Conservation (phyloP, 768 basidiomycete species). For the Cubamyces lactineus region DNA sequence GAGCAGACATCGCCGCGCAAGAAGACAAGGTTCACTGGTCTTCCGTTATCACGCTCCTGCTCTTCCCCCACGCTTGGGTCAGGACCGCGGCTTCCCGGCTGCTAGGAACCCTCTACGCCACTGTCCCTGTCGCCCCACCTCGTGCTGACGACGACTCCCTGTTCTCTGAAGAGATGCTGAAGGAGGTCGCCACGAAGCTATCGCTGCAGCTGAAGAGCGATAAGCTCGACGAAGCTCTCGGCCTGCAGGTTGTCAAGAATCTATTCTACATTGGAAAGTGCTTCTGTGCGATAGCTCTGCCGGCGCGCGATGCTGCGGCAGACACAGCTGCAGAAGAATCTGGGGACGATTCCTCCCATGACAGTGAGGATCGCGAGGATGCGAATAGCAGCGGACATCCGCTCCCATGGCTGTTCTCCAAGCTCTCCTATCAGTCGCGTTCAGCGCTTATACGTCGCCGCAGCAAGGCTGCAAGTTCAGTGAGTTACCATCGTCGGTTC, state of each 20-base stretch:
- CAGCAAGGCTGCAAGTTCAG: conserved; percentile 51
- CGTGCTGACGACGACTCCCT: conserved; percentile 42
- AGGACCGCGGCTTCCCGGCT: conserved; percentile 79
- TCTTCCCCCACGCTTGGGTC: conserved; percentile 96
- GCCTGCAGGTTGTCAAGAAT: conserved; percentile 89
- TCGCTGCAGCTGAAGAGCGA: conserved; percentile 82
- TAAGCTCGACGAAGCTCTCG: conserved; percentile 70
- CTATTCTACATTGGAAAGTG: conserved; percentile 91
- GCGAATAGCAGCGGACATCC: conserved; percentile 44
- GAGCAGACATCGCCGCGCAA: conserved; percentile 51
- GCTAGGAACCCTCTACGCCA: conserved; percentile 69
- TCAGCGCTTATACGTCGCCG: conserved; percentile 74
- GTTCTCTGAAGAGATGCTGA: conserved; percentile 58
- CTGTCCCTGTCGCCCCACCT: conserved; percentile 48
- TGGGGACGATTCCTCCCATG: conserved; percentile 34
- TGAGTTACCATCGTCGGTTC: conserved; percentile 37
- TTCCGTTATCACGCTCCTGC: conserved; percentile 62
- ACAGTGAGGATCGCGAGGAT: conserved; percentile 33
- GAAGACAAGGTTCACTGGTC: conserved; percentile 63
- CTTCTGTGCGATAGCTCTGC: conserved; percentile 54
- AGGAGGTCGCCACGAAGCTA: conserved; percentile 71
- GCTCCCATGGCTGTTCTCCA: conserved; percentile 92
- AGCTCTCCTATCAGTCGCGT: conserved; percentile 84
- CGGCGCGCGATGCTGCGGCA: conserved; percentile 18
- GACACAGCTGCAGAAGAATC: conserved; percentile 35